Percentiles rank a stretch among this genome's conserved stretches.
Evolutionary conservation across 495 filamentous ascomycete genomes (phyloP).

Genomic region (Cercophora newfieldiana): DNA sequence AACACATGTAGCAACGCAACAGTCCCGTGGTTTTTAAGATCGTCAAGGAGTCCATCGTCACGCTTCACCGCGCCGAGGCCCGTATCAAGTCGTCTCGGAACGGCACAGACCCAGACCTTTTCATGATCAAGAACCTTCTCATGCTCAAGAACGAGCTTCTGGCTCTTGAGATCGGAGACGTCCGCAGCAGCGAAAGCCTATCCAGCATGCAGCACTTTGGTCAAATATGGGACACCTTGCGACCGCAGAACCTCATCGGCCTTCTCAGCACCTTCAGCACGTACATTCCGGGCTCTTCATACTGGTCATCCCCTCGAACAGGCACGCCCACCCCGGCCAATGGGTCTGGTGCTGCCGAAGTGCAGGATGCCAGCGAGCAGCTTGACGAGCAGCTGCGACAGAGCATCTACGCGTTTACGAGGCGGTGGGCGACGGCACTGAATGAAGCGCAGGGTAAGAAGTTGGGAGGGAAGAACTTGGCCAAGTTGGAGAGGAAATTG

Average conservation of each 20-base stretch:
- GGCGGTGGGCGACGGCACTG: constrained; percentile 52
- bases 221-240: constrained; percentile 72
- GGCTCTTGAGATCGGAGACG: constrained; percentile 88
- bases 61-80: constrained; percentile 54
- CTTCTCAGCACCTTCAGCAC: constrained; percentile 42
- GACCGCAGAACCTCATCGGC: constrained; percentile 45
- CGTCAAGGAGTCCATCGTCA: constrained; percentile 46
- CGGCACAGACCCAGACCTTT: constrained; percentile 70
- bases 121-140: constrained; percentile 87
- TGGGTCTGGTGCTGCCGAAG: constrained; percentile 12
- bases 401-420: constrained; percentile 78
- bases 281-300: constrained; percentile 37
- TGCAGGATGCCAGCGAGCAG: constrained; percentile 72
- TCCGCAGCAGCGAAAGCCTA: constrained; percentile 61
- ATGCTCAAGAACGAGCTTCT: constrained; percentile 89
- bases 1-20: constrained; percentile 47
- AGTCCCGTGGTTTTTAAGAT: constrained; percentile 51
- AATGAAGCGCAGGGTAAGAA: constrained; percentile 37
- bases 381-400: constrained; percentile 75
- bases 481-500: constrained; percentile 46
- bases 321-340: constrained; percentile 23
- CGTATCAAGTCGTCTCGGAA: constrained; percentile 42
- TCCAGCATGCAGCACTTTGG: constrained; percentile 62
- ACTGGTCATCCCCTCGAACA: constrained; percentile 35
- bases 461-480: constrained; percentile 39